A percentile compares a stretch with the other conserved stretches of the same genome.
phyloP scores from a whole-genome alignment of 2,329 filamentous ascomycete species.

The Alternaria angustiovoidea region DNA sequence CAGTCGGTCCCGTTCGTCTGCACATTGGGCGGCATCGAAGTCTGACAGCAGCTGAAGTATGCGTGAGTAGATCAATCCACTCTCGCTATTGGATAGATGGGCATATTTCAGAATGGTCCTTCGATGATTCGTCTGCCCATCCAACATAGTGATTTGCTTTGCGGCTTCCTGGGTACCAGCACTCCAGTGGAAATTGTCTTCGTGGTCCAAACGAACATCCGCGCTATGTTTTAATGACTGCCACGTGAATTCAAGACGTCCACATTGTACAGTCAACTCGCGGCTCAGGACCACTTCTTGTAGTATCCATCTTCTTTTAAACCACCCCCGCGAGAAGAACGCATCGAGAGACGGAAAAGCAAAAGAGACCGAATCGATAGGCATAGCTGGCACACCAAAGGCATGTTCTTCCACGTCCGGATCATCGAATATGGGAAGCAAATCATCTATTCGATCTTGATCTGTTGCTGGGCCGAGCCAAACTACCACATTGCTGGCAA shows the following conservation, averaged over 20 bases:
- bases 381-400: too few species aligned
- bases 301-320: background rate
- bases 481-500: background rate
- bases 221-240: background rate
- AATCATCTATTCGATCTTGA: background rate
- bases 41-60: background rate
- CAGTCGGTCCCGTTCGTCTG: background rate
- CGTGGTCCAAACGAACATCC: fast-evolving
- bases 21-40: background rate
- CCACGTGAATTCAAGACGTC: background rate
- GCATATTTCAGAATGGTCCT: too few species aligned
- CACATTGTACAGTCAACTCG: background rate
- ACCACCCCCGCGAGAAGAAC: background rate
- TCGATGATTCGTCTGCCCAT: too few species aligned
- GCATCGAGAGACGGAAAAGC: background rate
- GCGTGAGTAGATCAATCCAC: background rate
- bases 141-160: background rate
- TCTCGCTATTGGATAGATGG: too few species aligned
- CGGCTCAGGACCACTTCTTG: background rate
- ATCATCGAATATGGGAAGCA: too few species aligned
- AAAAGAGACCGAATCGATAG: background rate
- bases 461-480: background rate
- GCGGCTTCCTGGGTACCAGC: background rate
- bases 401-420: too few species aligned
- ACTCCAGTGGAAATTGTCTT: background rate